These are phyloP conservation scores for Thalassiosira hispida DNA, from an alignment of 352 stramenopile species.

Conservation along the genomic window DNA sequence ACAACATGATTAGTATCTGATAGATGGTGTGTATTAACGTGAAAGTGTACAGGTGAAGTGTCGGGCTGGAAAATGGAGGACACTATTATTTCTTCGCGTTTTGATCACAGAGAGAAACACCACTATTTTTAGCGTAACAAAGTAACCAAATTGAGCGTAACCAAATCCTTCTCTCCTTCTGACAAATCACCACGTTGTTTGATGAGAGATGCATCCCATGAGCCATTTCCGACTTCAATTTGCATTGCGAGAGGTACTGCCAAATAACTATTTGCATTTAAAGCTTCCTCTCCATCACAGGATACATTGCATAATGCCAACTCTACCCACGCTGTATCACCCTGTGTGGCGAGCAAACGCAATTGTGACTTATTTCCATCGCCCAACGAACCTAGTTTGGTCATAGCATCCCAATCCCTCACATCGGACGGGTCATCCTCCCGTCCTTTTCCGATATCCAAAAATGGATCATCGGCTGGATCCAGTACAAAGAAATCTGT, in stretches of 20 bases:
- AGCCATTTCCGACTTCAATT: slow-evolving; percentile 76
- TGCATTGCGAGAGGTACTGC: slow-evolving; percentile 68
- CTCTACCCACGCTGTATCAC: slow-evolving; percentile 69
- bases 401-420: slow-evolving; percentile 49
- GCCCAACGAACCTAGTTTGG: slow-evolving; percentile 27
- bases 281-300: background rate
- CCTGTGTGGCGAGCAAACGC: slow-evolving; percentile 44
- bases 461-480: slow-evolving; percentile 67
- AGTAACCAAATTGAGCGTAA: slow-evolving; percentile 62
- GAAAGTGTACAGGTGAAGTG: slow-evolving; percentile 4
- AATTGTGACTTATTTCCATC: slow-evolving; percentile 31
- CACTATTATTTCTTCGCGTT: background rate
- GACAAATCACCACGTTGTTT: slow-evolving; percentile 37
- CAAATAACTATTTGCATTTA: slow-evolving; percentile 22
- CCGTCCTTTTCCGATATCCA: slow-evolving; percentile 62
- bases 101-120: background rate
- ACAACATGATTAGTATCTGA: background rate
- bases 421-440: slow-evolving; percentile 57
- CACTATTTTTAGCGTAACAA: slow-evolving; percentile 33
- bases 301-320: slow-evolving; percentile 37
- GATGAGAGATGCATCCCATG: slow-evolving; percentile 78
- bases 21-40: too few relatives aligned
- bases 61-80: background rate
- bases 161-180: slow-evolving; percentile 51
- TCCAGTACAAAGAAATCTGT: slow-evolving; percentile 63